phyloP scores from a whole-genome alignment of 257 asterid genomes.

The Echites panduratus region DNA sequence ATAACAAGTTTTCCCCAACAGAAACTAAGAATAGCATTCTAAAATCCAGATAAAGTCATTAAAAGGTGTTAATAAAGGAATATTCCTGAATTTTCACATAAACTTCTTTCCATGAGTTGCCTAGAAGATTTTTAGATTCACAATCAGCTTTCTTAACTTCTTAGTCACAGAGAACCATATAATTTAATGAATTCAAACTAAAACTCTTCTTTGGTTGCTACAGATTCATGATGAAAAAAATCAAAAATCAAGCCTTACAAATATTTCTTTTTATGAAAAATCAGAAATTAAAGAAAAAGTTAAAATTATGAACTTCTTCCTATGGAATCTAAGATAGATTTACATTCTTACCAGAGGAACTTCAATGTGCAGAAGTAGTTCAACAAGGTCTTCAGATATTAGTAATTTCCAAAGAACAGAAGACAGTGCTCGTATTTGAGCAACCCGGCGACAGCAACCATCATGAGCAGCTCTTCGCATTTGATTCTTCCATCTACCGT shows the following conservation, averaged over 20 bases:
- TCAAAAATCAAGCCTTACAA: background rate
- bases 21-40: background rate
- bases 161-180: background rate
- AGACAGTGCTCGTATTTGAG: conserved; percentile 77
- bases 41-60: background rate
- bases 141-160: background rate
- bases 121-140: conserved; percentile 1
- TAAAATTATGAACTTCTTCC: background rate
- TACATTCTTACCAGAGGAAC: conserved; percentile 62
- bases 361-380: conserved; percentile 66
- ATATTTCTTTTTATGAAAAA: background rate
- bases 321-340: background rate
- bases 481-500: conserved; percentile 98
- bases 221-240: background rate
- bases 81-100: background rate
- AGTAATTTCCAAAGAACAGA: conserved; percentile 81
- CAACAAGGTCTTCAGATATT: conserved; percentile 68
- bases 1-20: background rate
- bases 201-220: background rate
- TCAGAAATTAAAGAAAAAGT: background rate
- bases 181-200: background rate
- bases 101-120: background rate
- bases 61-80: background rate
- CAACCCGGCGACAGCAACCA: conserved; percentile 94
- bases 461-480: conserved; percentile 83